Evolutionary conservation across 2,329 filamentous ascomycete genomes (phyloP), one percentile per base, ranked within the genome.

Genomic region (Cladosporium cucumerinum): DNA sequence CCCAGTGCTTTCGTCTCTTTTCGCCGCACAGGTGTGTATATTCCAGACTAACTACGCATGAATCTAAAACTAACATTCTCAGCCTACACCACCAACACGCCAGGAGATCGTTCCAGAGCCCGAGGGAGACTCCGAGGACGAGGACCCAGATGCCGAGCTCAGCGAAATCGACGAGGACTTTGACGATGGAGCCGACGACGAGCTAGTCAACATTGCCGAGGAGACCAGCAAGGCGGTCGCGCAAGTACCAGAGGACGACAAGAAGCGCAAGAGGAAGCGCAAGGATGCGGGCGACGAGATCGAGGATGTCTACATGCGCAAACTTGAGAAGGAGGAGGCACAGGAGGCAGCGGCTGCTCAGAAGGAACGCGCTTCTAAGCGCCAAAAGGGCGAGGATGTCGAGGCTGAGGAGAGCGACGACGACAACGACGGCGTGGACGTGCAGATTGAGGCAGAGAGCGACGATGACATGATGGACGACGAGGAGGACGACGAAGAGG

Each of bases 221-320:
- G 57, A 48, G 21, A 30, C 55, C 5, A 57, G 61, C 58, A 59
- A 62, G 48, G 65, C 61, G 21, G 67, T 54, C 6, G 62, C 30
- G 26, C 43, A 60, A n/a, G 67, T 64, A 52, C 70, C 74, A 23
- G 36, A 39, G 28, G 57, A 61, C 25, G 65, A 66, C 16, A 68
- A 76, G 34, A 74, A 76, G 51, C 81, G 85, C 32, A 90, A 90
- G 75, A 83, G 88, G 67, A 91, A 90, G 79, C 69, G 72, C 60
- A 73, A 76, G 68, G 69, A 72, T 57, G 73, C 73, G 36, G 72
- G 74, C 34, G 70, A 64, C 12, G 85, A 91, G 26, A 87, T 70
- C 10, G 69, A 70, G 57, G 66, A 66, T 52, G 66, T 65, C 10
- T 65, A 65, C 63, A 65, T 65, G 63, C 63, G 63, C 63, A 65